Evolutionary conservation across 2,329 filamentous ascomycete genomes (phyloP).

Genomic region (Fusarium domesticum): DNA sequence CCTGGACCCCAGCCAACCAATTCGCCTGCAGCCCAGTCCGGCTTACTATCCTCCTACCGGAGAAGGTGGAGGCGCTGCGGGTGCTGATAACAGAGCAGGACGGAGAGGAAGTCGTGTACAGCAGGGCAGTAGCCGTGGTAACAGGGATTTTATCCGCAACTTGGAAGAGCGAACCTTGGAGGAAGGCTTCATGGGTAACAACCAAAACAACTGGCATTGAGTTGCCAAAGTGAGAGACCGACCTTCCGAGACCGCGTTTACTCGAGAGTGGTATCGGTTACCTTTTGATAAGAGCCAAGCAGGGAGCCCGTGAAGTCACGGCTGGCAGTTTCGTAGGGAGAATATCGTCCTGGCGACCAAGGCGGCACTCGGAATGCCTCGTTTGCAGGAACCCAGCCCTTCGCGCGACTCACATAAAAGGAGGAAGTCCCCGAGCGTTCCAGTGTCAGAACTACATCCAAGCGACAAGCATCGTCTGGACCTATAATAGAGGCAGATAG

Average conservation of each 20-base stretch:
- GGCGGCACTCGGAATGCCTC: too few species aligned
- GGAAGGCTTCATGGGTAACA: constrained; percentile 76
- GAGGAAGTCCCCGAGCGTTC: too few species aligned
- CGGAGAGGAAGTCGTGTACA: constrained; percentile 73
- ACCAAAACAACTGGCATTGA: constrained; percentile 66
- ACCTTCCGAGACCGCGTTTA: constrained; percentile 16
- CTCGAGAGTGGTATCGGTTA: too few species aligned
- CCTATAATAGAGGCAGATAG: too few species aligned
- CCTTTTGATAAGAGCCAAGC: constrained; percentile 8
- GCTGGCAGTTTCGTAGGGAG: constrained; percentile 17
- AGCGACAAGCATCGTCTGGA: too few species aligned
- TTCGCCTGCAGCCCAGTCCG: constrained; percentile 89
- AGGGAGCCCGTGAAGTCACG: too few species aligned
- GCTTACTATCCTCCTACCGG: constrained; percentile 94
- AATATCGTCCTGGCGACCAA: too few species aligned
- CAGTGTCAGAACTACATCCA: too few species aligned
- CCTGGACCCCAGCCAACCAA: constrained; percentile 89
- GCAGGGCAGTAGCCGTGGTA: constrained; percentile 55
- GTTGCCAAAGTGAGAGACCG: constrained; percentile 18
- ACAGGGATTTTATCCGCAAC: constrained; percentile 90
- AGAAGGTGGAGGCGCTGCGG: constrained; percentile 63
- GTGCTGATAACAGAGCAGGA: constrained; percentile 62
- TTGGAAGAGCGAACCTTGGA: constrained; percentile 92
- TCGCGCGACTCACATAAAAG: too few species aligned
- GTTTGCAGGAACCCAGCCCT: too few species aligned